These are phyloP conservation scores for Amanita molliuscula DNA, from an alignment of 768 basidiomycete species.

Conservation along the genomic window DNA sequence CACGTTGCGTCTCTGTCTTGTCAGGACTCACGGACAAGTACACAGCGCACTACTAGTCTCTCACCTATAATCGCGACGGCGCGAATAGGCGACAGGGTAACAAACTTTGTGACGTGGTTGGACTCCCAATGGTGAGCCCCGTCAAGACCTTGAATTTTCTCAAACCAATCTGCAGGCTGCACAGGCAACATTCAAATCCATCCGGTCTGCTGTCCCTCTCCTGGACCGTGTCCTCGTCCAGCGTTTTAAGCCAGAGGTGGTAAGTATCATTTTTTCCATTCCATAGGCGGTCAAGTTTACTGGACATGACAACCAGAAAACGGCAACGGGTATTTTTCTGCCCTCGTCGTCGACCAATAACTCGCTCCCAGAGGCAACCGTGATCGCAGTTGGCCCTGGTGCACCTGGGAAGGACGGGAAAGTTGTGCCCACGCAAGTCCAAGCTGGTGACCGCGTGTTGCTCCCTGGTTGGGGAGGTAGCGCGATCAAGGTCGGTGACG, in stretches of 20 bases:
- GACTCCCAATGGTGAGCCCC: not conserved
- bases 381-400: constrained; percentile 92
- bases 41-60: too few relatives aligned
- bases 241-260: constrained; percentile 93
- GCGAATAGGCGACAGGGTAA: too few relatives aligned
- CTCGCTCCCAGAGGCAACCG: constrained; percentile 92
- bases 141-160: not conserved
- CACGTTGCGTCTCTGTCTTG: too few relatives aligned
- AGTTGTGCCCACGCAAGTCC: constrained; percentile 64
- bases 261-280: constrained; percentile 24
- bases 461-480: constrained; percentile 96
- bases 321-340: constrained; percentile 88
- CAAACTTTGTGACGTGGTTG: too few relatives aligned
- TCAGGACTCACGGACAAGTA: too few relatives aligned
- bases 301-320: constrained; percentile 56
- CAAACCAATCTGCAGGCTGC: constrained; percentile 39
- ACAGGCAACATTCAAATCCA: constrained; percentile 92
- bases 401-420: constrained; percentile 82
- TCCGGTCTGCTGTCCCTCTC: constrained; percentile 82
- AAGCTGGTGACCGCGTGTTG: constrained; percentile 86
- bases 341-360: constrained; percentile 78
- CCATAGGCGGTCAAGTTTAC: not conserved
- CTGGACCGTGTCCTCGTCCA: constrained; percentile 96
- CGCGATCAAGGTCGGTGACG: constrained; percentile 92
- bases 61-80: too few relatives aligned